phyloP scores from a whole-genome alignment of 768 basidiomycete genomes.

The Postia placenta region DNA sequence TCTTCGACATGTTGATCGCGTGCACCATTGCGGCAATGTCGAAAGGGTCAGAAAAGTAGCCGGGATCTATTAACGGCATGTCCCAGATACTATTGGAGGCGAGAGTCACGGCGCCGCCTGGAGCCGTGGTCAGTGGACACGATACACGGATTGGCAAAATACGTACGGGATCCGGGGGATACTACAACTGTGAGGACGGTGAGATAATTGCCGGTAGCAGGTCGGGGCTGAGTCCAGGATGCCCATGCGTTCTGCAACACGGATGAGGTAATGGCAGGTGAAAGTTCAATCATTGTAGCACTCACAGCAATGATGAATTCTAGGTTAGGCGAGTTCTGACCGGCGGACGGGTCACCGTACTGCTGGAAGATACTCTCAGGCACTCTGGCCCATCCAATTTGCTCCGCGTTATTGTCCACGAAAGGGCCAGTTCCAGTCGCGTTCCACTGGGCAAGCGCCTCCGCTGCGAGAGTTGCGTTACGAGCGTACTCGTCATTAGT shows the following conservation, averaged over 20 bases:
- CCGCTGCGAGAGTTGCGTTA: slow-evolving; percentile 8
- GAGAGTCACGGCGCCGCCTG: slow-evolving; percentile 22
- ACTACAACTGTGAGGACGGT: slow-evolving; percentile 11
- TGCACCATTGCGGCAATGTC: slow-evolving; percentile 25
- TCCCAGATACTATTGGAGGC: slow-evolving; percentile 19
- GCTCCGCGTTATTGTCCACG: slow-evolving; percentile 1
- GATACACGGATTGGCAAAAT: background rate
- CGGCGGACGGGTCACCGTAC: slow-evolving; percentile 9
- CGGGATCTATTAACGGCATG: slow-evolving; percentile 22
- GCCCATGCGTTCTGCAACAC: slow-evolving; percentile 2
- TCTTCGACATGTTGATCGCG: slow-evolving; percentile 3
- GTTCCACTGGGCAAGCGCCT: slow-evolving; percentile 10
- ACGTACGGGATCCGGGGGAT: slow-evolving; percentile 18
- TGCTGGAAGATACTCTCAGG: slow-evolving; percentile 1
- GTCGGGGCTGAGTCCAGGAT: slow-evolving; percentile 5
- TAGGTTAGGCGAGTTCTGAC: slow-evolving; percentile 9
- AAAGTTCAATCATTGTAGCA: no score
- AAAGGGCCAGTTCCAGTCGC: slow-evolving; percentile 9
- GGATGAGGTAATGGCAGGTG: background rate
- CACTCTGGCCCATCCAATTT: slow-evolving; percentile 9
- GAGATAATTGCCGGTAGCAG: slow-evolving; percentile 16
- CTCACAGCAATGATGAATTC: slow-evolving; percentile 4
- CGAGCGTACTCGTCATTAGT: slow-evolving; percentile 8
- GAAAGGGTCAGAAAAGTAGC: slow-evolving; percentile 17
- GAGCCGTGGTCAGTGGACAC: background rate